Evolutionary conservation across 106 monocot species (phyloP), one percentile per base, ranked within the genome.

Genomic region (Apostasia shenzhenica): DNA sequence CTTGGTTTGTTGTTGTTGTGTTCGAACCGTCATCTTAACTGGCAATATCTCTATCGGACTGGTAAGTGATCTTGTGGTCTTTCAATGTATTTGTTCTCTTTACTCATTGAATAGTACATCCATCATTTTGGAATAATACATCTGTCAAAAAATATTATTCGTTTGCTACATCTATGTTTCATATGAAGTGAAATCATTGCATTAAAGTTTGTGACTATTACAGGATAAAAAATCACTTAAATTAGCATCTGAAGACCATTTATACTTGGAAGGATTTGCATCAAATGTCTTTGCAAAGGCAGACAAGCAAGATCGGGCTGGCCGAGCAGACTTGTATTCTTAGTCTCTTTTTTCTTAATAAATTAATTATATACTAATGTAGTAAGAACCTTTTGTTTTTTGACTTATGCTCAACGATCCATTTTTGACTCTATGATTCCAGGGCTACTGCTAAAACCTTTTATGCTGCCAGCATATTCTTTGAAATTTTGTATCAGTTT

Each of bases 391-490:
- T 26, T 26, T 26, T 26, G n/a, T 45, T 13, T 54, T 68, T 55
- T 75, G 48, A 1, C 42, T 57, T 40, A 42, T 62, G 49, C 42
- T 78, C 9, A 60, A 26, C 50, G 46, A 14, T 61, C 8, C 58
- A 65, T 6, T 50, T 62, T 46, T 2, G 43, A 14, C 14, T 79
- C 37, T 37, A 12, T 81, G 48, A 74, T 71, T 59, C 26, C 83
- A 94, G 94, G 78, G 81, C 86, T 77, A 95, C 95, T 74, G 95
- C 95, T 58, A 95, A 95, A 72, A 95, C 86, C 9, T 95, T 95
- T 73, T 95, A 91, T 80, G 95, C 95, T 67, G 89, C 95, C 41
- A 85, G 82, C 67, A 92, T 95, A 62, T 95, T 95, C 73, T 94
- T 82, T 82, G 95, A 95, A 70, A 88, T 88, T 71, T 76, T 95